Conservation (phyloP, 2,329 filamentous ascomycete genomes). For the Neoarthrinium moseri region DNA sequence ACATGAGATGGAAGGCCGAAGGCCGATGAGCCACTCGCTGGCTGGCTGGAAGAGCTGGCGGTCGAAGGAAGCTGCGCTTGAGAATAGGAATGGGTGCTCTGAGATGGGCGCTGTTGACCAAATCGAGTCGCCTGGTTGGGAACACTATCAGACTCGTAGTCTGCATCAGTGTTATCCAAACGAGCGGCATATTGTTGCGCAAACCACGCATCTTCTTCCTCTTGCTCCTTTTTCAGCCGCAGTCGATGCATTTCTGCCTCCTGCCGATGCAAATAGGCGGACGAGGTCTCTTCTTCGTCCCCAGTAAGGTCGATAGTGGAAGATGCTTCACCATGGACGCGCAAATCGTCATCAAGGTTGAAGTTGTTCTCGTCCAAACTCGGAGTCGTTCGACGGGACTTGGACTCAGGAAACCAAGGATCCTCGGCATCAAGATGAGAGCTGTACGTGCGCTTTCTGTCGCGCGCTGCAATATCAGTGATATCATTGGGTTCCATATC, state of each 20-base stretch:
- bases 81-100: not conserved
- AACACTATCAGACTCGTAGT: no score
- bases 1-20: not conserved
- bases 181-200: no score
- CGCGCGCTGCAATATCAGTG: no score
- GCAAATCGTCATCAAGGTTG: constrained; percentile 2
- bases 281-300: constrained; percentile 25
- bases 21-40: not conserved
- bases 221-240: constrained; percentile 7
- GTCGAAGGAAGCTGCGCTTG: constrained; percentile 3
- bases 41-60: not conserved
- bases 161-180: no score
- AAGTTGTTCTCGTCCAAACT: constrained; percentile 11
- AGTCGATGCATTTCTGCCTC: constrained; percentile 31
- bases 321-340: constrained; percentile 11
- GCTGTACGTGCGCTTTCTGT: constrained; percentile 24
- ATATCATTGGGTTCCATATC: no score
- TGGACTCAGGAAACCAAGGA: constrained; percentile 16
- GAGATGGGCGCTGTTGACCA: no score
- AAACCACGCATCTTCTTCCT: constrained; percentile 13
- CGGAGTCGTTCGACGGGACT: constrained; percentile 32
- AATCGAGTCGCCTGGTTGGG: no score
- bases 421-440: constrained; percentile 17
- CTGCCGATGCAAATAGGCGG: constrained; percentile 31
- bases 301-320: constrained; percentile 43